Evolutionary conservation across 1,284 basidiomycete genomes (phyloP), one percentile per base, ranked within the genome.

Genomic region (Bjerkandera adusta): DNA sequence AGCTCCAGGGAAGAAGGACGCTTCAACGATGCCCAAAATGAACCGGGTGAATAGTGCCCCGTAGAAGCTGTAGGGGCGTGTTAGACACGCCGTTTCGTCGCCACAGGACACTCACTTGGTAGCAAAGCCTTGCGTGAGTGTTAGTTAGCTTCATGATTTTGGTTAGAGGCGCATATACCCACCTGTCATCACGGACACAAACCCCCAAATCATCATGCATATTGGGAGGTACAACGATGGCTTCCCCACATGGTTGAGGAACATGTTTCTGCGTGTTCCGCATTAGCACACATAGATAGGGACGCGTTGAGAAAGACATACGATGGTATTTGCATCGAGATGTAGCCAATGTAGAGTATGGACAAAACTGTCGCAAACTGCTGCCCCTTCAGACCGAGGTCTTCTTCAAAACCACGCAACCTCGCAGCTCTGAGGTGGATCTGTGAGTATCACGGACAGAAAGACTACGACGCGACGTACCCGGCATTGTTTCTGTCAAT

Each of bases 241-340:
- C 55, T 75, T 80, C 40, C 81, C 85, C 42, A 86, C 78, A 52
- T 77, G 73, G 52, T 86, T 85, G 43, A 90, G 62, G 51, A 86
- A 78, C 75, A 85, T 85, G 57, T 89, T 88, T 5, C 84, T 87
- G 45, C 8, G 24, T 20, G 40, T 5, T 5, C 13, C 3, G 18
- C 12, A 2, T 6, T 10, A 25, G 5, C 12, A 13, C 3, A 8
- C 15, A 22, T 29, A 21, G 20, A 33, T 27, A 35, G 12, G 50
- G 8, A n/a, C n/a, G 56, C 29, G n/a, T 38, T 10, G 33, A 13
- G 13, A 21, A 24, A 22, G 8, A 68, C 79, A 57, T 59, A 85
- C 82, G 84, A 87, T 2, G 85, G 86, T 43, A 87, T 75, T 63
- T 92, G 89, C 81, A 89, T 87, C 36, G 87, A 64, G 53, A 87